Evolutionary conservation across 2,329 filamentous ascomycete species (phyloP), one percentile per base, ranked within the genome.

Genomic region (Epicoccum nigrum): DNA sequence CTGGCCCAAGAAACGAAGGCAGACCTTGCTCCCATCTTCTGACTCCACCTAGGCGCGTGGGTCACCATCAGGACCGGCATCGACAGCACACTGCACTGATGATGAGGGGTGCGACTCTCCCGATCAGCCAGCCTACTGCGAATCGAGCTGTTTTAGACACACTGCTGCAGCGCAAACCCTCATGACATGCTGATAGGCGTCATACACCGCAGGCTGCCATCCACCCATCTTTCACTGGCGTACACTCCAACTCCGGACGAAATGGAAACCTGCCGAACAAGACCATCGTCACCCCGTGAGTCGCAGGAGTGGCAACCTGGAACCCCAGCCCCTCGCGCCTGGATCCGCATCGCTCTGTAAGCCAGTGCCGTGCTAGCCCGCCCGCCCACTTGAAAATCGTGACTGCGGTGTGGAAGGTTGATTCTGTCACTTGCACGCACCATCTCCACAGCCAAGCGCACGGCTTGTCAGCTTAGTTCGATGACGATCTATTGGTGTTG

Each of bases 301-400:
- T 52, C 49, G 31, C 13, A 45, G 32, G 11, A 49, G 55, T 60
- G 55, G 60, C 58, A 46, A 56, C 42, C 53, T 50, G 60, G 56
- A 46, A 56, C 42, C 53, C 52, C 45, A 57, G 51, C 47, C 50
- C 54, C 48, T 45, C 42, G 54, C 59, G 51, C 42, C 55, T 59
- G 51, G 54, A n/a, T 32, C 56, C 58, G 54, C 45, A 43, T 42
- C 34, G 51, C 53, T 54, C 49, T 57, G 56, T 63, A 63, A 65
- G 51, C 59, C 54, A 54, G 54, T 4, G 9, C 11, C 19, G 13
- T 13, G 6, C 23, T 9, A 30, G 11, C 43, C 51, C 42, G 40
- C 53, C 49, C 51, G 57, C 48, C 31, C 44, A 48, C 37, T 38
- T 41, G 34, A 45, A 49, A 43, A 38, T 39, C 28, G 42, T 51